Percentiles rank a stretch among this genome's conserved stretches.
These are phyloP conservation scores for Metarhizium humberi DNA, from an alignment of 2,329 filamentous ascomycete species.

Conservation along the genomic window DNA sequence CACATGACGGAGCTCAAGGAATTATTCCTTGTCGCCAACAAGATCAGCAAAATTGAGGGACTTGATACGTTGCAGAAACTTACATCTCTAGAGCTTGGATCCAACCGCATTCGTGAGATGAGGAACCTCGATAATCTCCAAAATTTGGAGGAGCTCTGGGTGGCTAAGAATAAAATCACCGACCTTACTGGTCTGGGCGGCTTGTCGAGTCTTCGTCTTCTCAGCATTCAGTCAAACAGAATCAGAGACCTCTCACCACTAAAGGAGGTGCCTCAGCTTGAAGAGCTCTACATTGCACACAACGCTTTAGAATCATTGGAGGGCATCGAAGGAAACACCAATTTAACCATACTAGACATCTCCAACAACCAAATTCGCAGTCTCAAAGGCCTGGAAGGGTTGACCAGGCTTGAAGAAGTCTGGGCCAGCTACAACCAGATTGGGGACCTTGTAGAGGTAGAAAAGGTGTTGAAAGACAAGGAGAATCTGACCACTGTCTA, in stretches of 20 bases:
- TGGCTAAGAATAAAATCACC: constrained; percentile 94
- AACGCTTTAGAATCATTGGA: constrained; percentile 74
- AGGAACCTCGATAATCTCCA: constrained; percentile 70
- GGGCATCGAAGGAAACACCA: constrained; percentile 58
- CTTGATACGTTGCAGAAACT: constrained; percentile 66
- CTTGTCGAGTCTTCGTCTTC: constrained; percentile 70
- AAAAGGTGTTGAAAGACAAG: constrained; percentile 71
- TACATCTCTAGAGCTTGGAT: constrained; percentile 80
- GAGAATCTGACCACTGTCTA: constrained; percentile 80
- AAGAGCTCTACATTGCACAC: constrained; percentile 93
- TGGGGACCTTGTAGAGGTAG: constrained; percentile 70
- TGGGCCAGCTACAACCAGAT: constrained; percentile 92
- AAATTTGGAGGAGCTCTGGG: constrained; percentile 81
- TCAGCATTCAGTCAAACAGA: constrained; percentile 93
- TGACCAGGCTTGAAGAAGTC: constrained; percentile 73
- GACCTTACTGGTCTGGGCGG: constrained; percentile 68
- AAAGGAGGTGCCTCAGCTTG: constrained; percentile 61
- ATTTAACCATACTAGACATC: constrained; percentile 75
- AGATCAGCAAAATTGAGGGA: constrained; percentile 79
- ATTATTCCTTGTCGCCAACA: constrained; percentile 90
- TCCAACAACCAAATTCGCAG: constrained; percentile 77
- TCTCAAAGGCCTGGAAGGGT: constrained; percentile 59
- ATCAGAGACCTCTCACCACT: constrained; percentile 72
- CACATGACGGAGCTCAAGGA: constrained; percentile 72
- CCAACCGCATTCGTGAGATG: constrained; percentile 84